These are phyloP conservation scores for Brassica napus DNA, from an alignment of 345 rosid genomes.

Conservation along the genomic window DNA sequence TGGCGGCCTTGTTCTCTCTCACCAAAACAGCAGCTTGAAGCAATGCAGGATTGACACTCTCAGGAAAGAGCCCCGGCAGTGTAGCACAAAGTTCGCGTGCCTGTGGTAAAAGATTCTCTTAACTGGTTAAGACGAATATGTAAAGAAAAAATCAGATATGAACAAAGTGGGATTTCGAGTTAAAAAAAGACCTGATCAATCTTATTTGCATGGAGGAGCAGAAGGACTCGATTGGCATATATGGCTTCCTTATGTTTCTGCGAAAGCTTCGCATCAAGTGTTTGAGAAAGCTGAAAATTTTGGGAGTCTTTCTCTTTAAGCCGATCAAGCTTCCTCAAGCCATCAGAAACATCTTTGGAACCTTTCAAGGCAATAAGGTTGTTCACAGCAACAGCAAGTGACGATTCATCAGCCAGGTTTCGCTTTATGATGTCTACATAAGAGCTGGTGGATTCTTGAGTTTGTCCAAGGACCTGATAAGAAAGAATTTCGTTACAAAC, in stretches of 20 bases:
- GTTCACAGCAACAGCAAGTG: constrained; percentile 85
- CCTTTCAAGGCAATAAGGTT: constrained; percentile 80
- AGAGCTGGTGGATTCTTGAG: constrained; percentile 61
- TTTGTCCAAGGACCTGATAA: constrained; percentile 69
- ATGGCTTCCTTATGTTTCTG: constrained; percentile 73
- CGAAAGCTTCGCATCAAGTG: constrained; percentile 76
- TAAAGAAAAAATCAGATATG: constrained; percentile 5
- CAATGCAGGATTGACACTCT: constrained; percentile 62
- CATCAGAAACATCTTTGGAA: constrained; percentile 76
- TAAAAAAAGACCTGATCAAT: constrained; percentile 71
- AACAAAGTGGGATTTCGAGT: background rate
- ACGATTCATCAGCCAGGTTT: constrained; percentile 78
- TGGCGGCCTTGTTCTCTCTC: constrained; percentile 83
- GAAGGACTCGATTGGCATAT: constrained; percentile 75
- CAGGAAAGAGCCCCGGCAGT: constrained; percentile 62
- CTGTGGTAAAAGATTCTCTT: constrained; percentile 40
- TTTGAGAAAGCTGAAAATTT: constrained; percentile 62
- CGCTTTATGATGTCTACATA: constrained; percentile 62
- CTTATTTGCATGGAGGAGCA: constrained; percentile 94
- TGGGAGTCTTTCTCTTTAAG: constrained; percentile 66
- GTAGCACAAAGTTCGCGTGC: constrained; percentile 82
- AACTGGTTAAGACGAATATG: background rate
- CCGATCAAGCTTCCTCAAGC: constrained; percentile 81
- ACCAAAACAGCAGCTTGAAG: constrained; percentile 90
- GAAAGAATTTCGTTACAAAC: constrained; percentile 29